Base-by-base conservation (phyloP, 257 asterid genomes). In the Scutellaria galericulata region DNA sequence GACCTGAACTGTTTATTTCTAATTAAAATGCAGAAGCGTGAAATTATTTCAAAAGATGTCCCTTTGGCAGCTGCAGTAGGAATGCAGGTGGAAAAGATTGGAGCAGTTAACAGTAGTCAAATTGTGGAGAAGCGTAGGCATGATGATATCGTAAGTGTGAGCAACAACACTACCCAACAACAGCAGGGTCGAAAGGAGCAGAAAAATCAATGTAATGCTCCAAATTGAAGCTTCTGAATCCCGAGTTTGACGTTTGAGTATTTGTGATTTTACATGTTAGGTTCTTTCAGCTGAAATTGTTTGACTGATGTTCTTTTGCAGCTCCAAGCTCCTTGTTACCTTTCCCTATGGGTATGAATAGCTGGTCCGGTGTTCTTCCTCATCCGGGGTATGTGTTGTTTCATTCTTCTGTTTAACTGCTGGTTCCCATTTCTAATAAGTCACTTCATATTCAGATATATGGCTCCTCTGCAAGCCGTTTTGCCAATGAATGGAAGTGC, bases 341-440 rank as follows among this genome's bases (percentile, higher is more conserved):
- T 71, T 81, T 62, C 65, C 76, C 81, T 44, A 37, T 75, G 64
- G 77, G 86, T 52, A 72, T 46, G 71, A 74, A 64, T 74, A 63
- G 81, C 79, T 83, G 86, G 89, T 73, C 85, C 39, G 77, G 82
- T 65, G 81, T 62, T 78, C 60, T 79, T 79, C 76, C 89, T 62
- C 79, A 74, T 52, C 68, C 84, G 53, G 87, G 90, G 88, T 85
- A 76, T 24, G 87, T 77, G 40, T 46, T 14, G 5, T 55, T 56
- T 59, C 62, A 42, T 20, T 73, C 53, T 27, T 73, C 47, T 60
- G 63, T 75, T 55, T 31, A 64, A 35, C 44, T 64, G 62, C 12
- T 24, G 51, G 35, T 48, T 60, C 73, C 44, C 61, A 20, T 64
- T 68, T 58, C 66, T 54, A 78, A 64, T 44, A 56, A 64, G 68